Evolutionary conservation across 176 grass and related monocot species (phyloP), one percentile per base, ranked within the genome.

Genomic region (Tillandsia leiboldiana): DNA sequence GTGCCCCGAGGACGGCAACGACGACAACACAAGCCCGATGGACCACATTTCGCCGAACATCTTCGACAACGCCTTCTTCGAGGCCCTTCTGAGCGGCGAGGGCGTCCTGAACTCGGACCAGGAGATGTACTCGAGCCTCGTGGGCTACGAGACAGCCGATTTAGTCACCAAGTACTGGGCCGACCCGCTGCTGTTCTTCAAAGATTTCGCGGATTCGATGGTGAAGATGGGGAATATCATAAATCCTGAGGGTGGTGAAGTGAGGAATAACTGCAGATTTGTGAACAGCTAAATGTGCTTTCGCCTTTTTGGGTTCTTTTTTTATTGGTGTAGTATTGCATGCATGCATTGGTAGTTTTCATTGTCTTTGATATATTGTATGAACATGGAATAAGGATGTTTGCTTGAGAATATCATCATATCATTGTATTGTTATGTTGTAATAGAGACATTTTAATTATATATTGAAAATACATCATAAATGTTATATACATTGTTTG

Each of bases 171-270:
- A 90, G 57, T 99, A 93, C 62, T 99, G 87, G 89, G 86, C 87
- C 2, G 77, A 99, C 72, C 65, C 89, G 0, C 74, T 12, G 0
- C 63, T 83, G 3, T 99, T 99, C 81, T 93, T 99, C 72, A 88
- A 90, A 78, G 83, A 99, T 18, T 99, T 99, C 77, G 85, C 89
- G 0, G 89, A 99, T 72, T 92, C 89, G 27, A 99, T 99, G 87
- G 94, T 99, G 17, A 99, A 93, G 77, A 99, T 99, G 94, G 89
- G 94, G 26, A 99, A 99, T 53, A 93, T 99, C 75, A 93, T 84
- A 33, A 99, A 99, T 51, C 84, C 89, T 0, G 80, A 63, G 1
- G 89, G 89, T n/a, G 89, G 94, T 4, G 94, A 93, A 69, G 89
- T 99, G 57, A 83, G 89, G 80, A 99, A 90, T 80, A 88, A 70